Percentiles rank a stretch among this genome's conserved stretches.
Evolutionary conservation across 371 early-diverging fungal species (phyloP).

Genomic region (Conidiobolus incongruus): DNA sequence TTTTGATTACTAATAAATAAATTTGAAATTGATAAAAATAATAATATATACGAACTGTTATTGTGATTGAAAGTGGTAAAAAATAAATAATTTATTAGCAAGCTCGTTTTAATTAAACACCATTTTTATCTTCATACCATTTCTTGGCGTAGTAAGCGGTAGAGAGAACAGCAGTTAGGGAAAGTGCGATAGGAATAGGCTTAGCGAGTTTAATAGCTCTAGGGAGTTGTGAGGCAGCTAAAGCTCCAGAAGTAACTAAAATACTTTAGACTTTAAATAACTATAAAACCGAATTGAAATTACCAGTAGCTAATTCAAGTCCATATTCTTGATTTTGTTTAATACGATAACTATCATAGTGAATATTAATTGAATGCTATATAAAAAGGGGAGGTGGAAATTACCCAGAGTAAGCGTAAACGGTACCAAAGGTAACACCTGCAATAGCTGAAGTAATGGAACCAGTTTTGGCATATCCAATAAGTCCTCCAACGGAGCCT

Average conservation of each 20-base stretch:
- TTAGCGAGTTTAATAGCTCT: not conserved
- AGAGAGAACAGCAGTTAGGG: not conserved
- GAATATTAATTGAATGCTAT: too few relatives aligned
- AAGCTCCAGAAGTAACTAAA: not conserved
- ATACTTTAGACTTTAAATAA: too few relatives aligned
- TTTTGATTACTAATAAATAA: too few relatives aligned
- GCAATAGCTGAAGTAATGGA: slow-evolving; percentile 1
- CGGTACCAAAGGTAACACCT: not conserved
- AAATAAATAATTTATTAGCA: too few relatives aligned
- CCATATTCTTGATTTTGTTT: not conserved
- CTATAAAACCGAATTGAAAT: too few relatives aligned
- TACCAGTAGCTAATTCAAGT: not conserved
- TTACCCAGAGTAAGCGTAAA: slow-evolving; percentile 1
- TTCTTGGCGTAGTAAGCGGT: slow-evolving; percentile 2
- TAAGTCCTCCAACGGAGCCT: slow-evolving; percentile 1
- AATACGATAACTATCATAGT: too few relatives aligned
- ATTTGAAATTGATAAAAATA: too few relatives aligned
- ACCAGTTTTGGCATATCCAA: slow-evolving; percentile 4
- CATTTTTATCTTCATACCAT: slow-evolving; percentile 1
- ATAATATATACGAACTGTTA: too few relatives aligned
- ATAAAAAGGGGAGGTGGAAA: too few relatives aligned
- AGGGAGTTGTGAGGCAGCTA: not conserved
- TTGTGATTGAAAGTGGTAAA: too few relatives aligned
- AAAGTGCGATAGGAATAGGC: slow-evolving; percentile 2
- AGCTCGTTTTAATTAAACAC: too few relatives aligned